Evolutionary conservation across 140 eudicot species (phyloP).

Genomic region (Anethum foeniculum): DNA sequence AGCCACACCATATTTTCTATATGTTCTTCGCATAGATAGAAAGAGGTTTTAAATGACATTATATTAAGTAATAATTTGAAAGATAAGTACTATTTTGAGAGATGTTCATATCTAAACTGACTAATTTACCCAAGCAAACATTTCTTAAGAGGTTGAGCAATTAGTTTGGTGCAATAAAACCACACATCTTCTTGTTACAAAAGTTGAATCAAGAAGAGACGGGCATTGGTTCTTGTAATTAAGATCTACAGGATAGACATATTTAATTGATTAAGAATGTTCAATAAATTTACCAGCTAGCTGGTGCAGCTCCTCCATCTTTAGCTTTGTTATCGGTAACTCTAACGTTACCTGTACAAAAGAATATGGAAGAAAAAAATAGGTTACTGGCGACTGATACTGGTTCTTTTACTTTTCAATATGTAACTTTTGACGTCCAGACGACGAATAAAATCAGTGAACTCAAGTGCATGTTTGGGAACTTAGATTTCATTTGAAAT

Average conservation of each 20-base stretch:
- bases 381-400: neutral
- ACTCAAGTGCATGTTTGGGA: too few species aligned
- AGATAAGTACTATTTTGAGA: neutral
- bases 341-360: slow-evolving; percentile 59
- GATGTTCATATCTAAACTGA: neutral
- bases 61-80: neutral
- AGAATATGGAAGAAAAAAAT: neutral
- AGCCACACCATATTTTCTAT: neutral
- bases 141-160: neutral
- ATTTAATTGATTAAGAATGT: slow-evolving; percentile 8
- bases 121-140: neutral
- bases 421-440: neutral
- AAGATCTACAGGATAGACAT: neutral
- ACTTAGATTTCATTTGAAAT: too few species aligned
- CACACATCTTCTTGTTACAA: neutral
- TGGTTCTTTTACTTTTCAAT: neutral
- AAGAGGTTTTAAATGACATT: neutral
- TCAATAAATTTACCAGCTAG: slow-evolving; percentile 8
- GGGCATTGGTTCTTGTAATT: neutral
- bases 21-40: neutral
- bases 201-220: neutral
- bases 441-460: neutral
- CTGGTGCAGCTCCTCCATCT: slow-evolving; percentile 29
- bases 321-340: slow-evolving; percentile 42
- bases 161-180: neutral